These are phyloP conservation scores for Favolaschia claudopus DNA, from an alignment of 768 basidiomycete species.

Conservation along the genomic window DNA sequence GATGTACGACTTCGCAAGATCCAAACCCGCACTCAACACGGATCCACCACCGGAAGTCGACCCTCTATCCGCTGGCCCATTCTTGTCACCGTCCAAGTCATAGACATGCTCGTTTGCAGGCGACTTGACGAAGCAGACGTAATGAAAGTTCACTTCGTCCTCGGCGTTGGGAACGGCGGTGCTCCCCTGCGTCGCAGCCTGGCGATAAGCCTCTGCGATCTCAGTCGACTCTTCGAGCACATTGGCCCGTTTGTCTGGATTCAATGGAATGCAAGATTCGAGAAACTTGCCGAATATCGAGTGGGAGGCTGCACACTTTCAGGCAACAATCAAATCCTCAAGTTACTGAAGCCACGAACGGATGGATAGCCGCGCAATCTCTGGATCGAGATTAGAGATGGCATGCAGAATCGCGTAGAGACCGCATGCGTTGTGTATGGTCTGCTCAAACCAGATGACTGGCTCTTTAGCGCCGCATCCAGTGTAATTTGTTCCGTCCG, in stretches of 20 bases:
- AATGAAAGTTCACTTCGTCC: slow-evolving; percentile 41
- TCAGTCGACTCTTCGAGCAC: slow-evolving; percentile 38
- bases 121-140: slow-evolving; percentile 42
- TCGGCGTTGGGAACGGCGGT: slow-evolving; percentile 39
- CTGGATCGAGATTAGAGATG: slow-evolving; percentile 35
- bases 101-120: slow-evolving; percentile 37
- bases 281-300: slow-evolving; percentile 36
- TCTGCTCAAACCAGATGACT: slow-evolving; percentile 47
- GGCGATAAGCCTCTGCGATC: slow-evolving; percentile 38
- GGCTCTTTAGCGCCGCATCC: slow-evolving; percentile 40
- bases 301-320: slow-evolving; percentile 25
- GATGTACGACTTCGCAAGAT: slow-evolving; percentile 9
- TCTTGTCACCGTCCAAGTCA: slow-evolving; percentile 43
- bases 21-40: slow-evolving; percentile 20
- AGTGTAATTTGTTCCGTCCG: slow-evolving; percentile 31
- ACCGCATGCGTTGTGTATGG: slow-evolving; percentile 47
- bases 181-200: slow-evolving; percentile 39
- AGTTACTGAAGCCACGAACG: slow-evolving; percentile 18
- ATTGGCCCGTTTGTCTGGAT: slow-evolving; percentile 36
- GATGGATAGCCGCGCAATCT: slow-evolving; percentile 30
- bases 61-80: slow-evolving; percentile 40
- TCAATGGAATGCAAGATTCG: slow-evolving; percentile 30
- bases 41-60: slow-evolving; percentile 25
- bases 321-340: background rate
- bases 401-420: slow-evolving; percentile 46